A percentile compares a stretch with the other conserved stretches of the same genome.
These are phyloP conservation scores for Fusarium sp. DNA, from an alignment of 2,329 filamentous ascomycete genomes.

Conservation along the genomic window DNA sequence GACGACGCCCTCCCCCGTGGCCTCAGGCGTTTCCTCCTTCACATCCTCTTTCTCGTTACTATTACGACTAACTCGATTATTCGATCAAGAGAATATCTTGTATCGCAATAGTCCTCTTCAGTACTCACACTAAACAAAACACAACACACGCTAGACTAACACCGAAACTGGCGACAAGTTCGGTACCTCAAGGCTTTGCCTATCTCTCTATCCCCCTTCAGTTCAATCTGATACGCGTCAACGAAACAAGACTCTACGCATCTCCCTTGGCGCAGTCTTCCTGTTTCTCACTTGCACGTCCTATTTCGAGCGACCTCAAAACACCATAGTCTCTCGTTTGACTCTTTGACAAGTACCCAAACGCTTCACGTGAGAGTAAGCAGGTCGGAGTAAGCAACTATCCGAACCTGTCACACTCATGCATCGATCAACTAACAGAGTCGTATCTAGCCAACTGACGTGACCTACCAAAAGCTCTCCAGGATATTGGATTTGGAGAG, in stretches of 20 bases:
- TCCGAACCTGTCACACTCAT: slow-evolving; percentile 13
- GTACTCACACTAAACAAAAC: neutral
- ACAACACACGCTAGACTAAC: neutral
- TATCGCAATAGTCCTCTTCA: neutral
- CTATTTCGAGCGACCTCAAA: slow-evolving; percentile 21
- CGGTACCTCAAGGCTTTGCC: slow-evolving; percentile 31
- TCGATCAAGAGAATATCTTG: slow-evolving; percentile 10
- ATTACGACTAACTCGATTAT: slow-evolving; percentile 5
- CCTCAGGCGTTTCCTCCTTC: slow-evolving; percentile 46
- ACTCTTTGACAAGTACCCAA: neutral
- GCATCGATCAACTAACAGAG: slow-evolving; percentile 15
- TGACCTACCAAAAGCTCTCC: neutral
- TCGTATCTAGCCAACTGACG: slow-evolving; percentile 6
- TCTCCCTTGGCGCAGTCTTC: slow-evolving; percentile 8
- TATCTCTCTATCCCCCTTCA: slow-evolving; percentile 6
- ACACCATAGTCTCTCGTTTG: slow-evolving; percentile 9
- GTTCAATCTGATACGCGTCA: slow-evolving; percentile 10
- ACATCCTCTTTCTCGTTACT: slow-evolving; percentile 25
- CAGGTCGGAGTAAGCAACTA: slow-evolving; percentile 38
- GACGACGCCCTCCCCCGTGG: slow-evolving; percentile 46
- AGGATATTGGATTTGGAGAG: slow-evolving; percentile 16
- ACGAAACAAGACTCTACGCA: slow-evolving; percentile 15
- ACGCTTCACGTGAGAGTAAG: slow-evolving; percentile 33
- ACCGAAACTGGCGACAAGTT: slow-evolving; percentile 32
- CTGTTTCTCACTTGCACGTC: slow-evolving; percentile 7